phyloP scores from a whole-genome alignment of 2,329 filamentous ascomycete genomes.

The Exophiala bonariae region DNA sequence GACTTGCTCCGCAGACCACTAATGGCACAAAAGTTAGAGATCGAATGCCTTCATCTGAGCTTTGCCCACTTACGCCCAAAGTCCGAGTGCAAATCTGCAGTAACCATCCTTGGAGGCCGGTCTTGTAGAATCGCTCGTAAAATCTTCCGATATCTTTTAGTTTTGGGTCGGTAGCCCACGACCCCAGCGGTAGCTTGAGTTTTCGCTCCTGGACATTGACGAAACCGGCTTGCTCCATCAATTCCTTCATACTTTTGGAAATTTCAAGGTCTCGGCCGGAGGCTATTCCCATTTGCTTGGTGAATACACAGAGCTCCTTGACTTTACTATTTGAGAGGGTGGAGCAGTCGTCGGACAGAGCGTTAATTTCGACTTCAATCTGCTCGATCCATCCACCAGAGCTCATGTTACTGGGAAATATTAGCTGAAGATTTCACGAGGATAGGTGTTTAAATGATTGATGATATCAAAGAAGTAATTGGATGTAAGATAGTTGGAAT shows the following conservation, averaged over 20 bases:
- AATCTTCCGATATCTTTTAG: constrained; percentile 40
- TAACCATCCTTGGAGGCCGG: constrained; percentile 32
- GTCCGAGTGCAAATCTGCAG: constrained; percentile 28
- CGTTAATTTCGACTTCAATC: constrained; percentile 28
- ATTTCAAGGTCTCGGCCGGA: constrained; percentile 31
- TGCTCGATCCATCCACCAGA: constrained; percentile 41
- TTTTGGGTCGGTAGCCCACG: constrained; percentile 39
- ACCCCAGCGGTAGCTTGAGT: constrained; percentile 44
- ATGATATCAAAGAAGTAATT: too few species aligned
- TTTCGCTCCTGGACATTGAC: constrained; percentile 43
- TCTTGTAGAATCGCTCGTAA: constrained; percentile 30
- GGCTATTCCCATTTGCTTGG: constrained; percentile 18
- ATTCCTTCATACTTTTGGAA: constrained; percentile 28
- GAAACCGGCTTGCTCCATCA: constrained; percentile 42
- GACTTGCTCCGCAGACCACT: constrained; percentile 34
- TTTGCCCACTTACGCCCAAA: constrained; percentile 27
- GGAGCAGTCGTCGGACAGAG: constrained; percentile 28
- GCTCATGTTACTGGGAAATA: constrained; percentile 32
- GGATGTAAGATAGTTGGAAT: too few species aligned
- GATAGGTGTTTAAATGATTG: too few species aligned
- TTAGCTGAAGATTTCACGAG: constrained; percentile 1
- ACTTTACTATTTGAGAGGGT: constrained; percentile 25
- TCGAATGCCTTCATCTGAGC: not conserved
- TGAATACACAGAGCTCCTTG: constrained; percentile 22
- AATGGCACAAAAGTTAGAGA: constrained; percentile 2